phyloP scores from a whole-genome alignment of 208 protist genomes.

The Trypanosoma avium region DNA sequence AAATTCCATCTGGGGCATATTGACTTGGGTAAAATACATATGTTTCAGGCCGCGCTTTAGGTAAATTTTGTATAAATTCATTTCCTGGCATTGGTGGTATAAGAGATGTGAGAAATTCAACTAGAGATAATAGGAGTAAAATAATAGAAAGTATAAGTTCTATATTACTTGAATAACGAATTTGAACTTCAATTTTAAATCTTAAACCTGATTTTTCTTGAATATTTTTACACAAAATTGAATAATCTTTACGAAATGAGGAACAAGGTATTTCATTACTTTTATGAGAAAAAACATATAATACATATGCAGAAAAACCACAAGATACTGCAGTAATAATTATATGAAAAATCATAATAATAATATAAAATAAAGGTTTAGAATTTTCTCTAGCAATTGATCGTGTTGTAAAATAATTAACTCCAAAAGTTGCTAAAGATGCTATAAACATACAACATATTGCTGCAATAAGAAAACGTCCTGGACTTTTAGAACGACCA shows the following conservation, averaged over 20 bases:
- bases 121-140: slow-evolving; percentile 37
- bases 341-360: slow-evolving; percentile 45
- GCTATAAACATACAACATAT: slow-evolving; percentile 45
- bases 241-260: slow-evolving; percentile 13
- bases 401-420: slow-evolving; percentile 62
- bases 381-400: slow-evolving; percentile 40
- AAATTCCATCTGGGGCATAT: slow-evolving; percentile 74
- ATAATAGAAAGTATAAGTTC: slow-evolving; percentile 33
- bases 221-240: slow-evolving; percentile 33
- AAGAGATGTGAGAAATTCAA: slow-evolving; percentile 39
- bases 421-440: slow-evolving; percentile 28
- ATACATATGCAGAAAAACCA: slow-evolving; percentile 51
- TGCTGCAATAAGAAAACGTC: slow-evolving; percentile 33
- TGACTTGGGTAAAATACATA: slow-evolving; percentile 62
- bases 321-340: slow-evolving; percentile 34
- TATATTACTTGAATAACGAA: neutral
- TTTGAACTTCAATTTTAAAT: slow-evolving; percentile 13
- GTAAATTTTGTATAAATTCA: slow-evolving; percentile 18
- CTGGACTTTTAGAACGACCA: slow-evolving; percentile 3
- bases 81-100: slow-evolving; percentile 39
- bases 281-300: slow-evolving; percentile 32
- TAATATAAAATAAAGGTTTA: slow-evolving; percentile 44
- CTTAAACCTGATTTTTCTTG: no score
- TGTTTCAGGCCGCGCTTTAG: slow-evolving; percentile 57
- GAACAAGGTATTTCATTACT: slow-evolving; percentile 33